Evolutionary conservation across 2,329 filamentous ascomycete species (phyloP).

Genomic region (Xylaria sp.): DNA sequence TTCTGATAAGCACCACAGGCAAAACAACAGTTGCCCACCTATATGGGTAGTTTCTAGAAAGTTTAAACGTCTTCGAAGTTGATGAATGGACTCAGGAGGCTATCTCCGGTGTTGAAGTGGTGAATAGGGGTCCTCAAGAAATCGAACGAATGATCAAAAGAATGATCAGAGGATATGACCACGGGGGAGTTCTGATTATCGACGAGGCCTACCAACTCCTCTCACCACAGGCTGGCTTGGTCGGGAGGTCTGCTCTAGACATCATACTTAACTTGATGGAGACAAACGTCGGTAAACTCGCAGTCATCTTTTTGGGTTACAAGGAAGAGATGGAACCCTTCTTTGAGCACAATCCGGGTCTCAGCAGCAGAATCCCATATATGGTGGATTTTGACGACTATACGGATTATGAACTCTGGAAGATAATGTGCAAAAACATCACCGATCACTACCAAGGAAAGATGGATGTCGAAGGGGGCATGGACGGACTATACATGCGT

Average conservation of each 20-base stretch:
- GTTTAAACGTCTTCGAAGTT: background rate
- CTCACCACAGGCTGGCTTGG: background rate
- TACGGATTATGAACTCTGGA: background rate
- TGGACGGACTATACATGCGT: background rate
- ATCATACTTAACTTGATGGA: background rate
- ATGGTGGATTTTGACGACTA: constrained; percentile 1
- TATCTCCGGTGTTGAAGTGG: background rate
- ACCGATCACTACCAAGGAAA: background rate
- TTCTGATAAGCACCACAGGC: background rate
- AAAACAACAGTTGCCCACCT: background rate
- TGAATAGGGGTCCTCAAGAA: background rate
- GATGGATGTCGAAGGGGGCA: background rate
- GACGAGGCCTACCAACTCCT: constrained; percentile 8
- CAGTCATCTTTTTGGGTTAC: background rate
- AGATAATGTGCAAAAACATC: background rate
- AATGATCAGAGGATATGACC: background rate
- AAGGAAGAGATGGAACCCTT: background rate
- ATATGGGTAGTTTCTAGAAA: background rate
- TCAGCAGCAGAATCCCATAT: background rate
- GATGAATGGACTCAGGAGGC: background rate
- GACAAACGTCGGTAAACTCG: background rate
- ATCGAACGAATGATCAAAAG: background rate
- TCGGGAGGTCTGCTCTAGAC: background rate
- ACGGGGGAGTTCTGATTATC: background rate
- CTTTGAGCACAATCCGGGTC: background rate